Base-by-base conservation (phyloP, 208 protist genomes). In the Lotmaria passim region DNA sequence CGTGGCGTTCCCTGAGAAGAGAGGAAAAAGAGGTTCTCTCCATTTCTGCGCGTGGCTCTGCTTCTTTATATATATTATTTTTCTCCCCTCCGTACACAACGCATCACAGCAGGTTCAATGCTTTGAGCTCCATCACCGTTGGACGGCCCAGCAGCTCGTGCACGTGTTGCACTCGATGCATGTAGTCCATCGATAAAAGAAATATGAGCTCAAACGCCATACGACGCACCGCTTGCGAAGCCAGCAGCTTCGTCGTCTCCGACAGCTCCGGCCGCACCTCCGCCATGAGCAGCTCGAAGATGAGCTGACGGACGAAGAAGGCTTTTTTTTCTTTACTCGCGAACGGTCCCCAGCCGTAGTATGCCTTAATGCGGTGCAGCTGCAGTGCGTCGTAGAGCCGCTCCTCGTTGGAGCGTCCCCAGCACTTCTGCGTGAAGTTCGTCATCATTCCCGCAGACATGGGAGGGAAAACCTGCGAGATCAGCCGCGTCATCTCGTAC, bases 351-450 rank as follows among this genome's bases (percentile, higher is more conserved):
- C 81, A 91, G 44, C 87, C 87, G 69, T 89, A 89, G 72, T 74
- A 79, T 3, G 83, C 67, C 73, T 94, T 92, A n/a, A 96, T 85
- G 24, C 73, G 75, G 33, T 85, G 78, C 51, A 96, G 62, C 5
- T 75, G 77, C n/a, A 96, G 67, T 0, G 91, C 91, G 57, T 96
- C 91, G 69, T 96, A 96, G 63, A 93, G 87, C 31, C 91, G 75
- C 66, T 96, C 91, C 10, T 87, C 87, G 48, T 96, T 96, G 26
- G 73, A 78, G 11, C 91, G 77, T 0, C 91, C 89, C 89, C 91
- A 96, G 66, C 91, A 96, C 77, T 96, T 96, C 70, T 96, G 91
- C 23, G 91, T 96, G 48, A 96, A 94, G 82, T 91, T 93, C n/a
- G 91, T 94, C 85, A 94, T 91, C 57, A 96, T 85, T 11, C 91